Evolutionary conservation across 2,329 filamentous ascomycete genomes (phyloP).

Genomic region (Xylariaceae sp.): DNA sequence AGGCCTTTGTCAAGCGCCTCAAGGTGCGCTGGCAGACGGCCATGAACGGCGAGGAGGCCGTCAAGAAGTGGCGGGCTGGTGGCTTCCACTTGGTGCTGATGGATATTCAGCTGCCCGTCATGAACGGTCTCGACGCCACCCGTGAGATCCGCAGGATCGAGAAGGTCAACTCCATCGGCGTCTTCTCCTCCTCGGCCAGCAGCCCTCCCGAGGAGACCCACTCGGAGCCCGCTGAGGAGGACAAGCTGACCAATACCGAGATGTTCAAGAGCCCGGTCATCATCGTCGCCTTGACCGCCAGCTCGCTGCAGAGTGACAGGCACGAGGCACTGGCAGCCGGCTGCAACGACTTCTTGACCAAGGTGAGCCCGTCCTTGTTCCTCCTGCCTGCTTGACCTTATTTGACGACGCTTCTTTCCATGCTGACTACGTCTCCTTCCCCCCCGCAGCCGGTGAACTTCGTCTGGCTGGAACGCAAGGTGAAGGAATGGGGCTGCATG

Average conservation of each 20-base stretch:
- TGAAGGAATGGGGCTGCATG: conserved; percentile 99
- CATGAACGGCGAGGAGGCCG: conserved; percentile 88
- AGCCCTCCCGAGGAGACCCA: conserved; percentile 43
- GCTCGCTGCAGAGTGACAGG: conserved; percentile 87
- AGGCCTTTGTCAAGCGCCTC: conserved; percentile 90
- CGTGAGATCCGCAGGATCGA: conserved; percentile 89
- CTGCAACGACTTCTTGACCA: conserved; percentile 97
- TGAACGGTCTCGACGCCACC: conserved; percentile 92
- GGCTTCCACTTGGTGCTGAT: conserved; percentile 95
- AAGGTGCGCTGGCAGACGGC: conserved; percentile 98
- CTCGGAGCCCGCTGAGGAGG: conserved; percentile 51
- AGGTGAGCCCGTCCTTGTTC: conserved; percentile 52
- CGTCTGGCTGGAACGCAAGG: conserved; percentile 93
- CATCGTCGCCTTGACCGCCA: conserved; percentile 92
- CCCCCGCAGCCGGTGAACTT: conserved; percentile 81
- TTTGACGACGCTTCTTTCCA: neutral
- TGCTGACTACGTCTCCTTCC: neutral
- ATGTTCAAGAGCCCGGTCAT: conserved; percentile 96
- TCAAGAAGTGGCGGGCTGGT: conserved; percentile 84
- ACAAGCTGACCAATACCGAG: conserved; percentile 58
- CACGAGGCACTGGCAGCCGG: conserved; percentile 92
- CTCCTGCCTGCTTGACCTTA: too few relatives aligned
- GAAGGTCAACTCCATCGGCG: conserved; percentile 83
- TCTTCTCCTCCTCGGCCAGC: conserved; percentile 65
- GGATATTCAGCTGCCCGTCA: conserved; percentile 96